A percentile compares a stretch with the other conserved stretches of the same genome.
Conservation (phyloP, 1,284 basidiomycete genomes). For the Neolentinus lepideus region DNA sequence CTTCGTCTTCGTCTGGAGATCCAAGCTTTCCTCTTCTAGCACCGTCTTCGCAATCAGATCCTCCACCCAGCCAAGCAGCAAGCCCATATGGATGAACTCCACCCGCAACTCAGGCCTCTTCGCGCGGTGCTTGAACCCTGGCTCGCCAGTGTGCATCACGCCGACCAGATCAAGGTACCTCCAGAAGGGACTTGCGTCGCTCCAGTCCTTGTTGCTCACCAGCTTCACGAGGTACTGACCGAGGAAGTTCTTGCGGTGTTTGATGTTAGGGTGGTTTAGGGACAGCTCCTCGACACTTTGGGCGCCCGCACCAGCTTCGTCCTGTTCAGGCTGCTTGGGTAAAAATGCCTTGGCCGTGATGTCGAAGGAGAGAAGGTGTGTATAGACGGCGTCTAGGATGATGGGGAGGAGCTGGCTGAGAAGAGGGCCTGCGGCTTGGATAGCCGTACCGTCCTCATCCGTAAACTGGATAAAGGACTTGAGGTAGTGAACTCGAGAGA, state of each 20-base stretch:
- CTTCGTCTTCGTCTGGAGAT: not conserved
- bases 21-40: not conserved
- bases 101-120: not conserved
- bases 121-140: not conserved
- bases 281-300: not conserved
- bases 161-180: not conserved
- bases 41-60: not conserved
- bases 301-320: not conserved
- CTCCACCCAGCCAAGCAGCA: not conserved
- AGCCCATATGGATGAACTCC: not conserved
- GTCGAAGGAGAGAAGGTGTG: not conserved
- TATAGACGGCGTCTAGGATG: not conserved
- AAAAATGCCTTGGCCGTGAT: not conserved
- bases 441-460: not conserved
- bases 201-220: constrained; percentile 1
- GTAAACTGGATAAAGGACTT: not conserved
- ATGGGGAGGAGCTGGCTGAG: not conserved
- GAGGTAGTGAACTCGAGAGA: not conserved
- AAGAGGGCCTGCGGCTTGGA: not conserved
- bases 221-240: not conserved
- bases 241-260: not conserved
- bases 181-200: not conserved
- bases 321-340: not conserved
- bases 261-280: not conserved
- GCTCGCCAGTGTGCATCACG: not conserved